Evolutionary conservation across 2,329 filamentous ascomycete species (phyloP), one percentile per base, ranked within the genome.

Genomic region (Colletotrichum eremochloae): DNA sequence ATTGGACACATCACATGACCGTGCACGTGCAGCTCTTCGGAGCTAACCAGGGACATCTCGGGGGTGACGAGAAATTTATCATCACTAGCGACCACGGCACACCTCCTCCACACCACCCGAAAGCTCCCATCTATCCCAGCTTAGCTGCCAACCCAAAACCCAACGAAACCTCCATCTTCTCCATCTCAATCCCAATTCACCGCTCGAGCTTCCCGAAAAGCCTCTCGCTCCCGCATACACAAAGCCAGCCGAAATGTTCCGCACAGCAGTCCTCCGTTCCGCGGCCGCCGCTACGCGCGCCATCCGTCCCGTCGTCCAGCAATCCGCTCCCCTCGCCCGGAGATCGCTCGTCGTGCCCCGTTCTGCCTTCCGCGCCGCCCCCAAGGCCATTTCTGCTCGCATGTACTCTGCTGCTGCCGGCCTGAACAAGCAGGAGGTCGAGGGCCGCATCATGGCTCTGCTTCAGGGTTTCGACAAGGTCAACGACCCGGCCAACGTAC

Each of bases 401-500:
- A 93, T 91, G 87, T 99, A 99, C 87, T 94, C 95, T 77, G 93
- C 96, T 66, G 91, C 89, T 73, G 90, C 92, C 75, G 91, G 92
- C 77, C 90, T 98, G 76, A 88, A 90, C 79, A 92, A 95, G 88
- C 87, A 91, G 69, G 94, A 97, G 86, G 93, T 97, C 71, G 92
- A 97, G 86, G 94, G 94, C 74, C 91, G 96, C 82, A 98, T 98
- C 88, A 89, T 97, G 83, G 93, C 94, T 84, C 88, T 99, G 80
- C 85, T 99, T 84, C 93, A 95, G 86, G 96, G 95, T 83, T 99
- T 98, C 83, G 96, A 99, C 87, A 99, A 99, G 93, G 92, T 94
- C 84, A 89, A 90, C 83, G 89, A 92, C 79, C 84, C 87, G 71
- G 80, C 81, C 78, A 91, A 91, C 83, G 90, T 92, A 89, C 76